A percentile compares a stretch with the other conserved stretches of the same genome.
phyloP scores from a whole-genome alignment of 768 basidiomycete genomes.

The Macrolepiota fuliginosa region DNA sequence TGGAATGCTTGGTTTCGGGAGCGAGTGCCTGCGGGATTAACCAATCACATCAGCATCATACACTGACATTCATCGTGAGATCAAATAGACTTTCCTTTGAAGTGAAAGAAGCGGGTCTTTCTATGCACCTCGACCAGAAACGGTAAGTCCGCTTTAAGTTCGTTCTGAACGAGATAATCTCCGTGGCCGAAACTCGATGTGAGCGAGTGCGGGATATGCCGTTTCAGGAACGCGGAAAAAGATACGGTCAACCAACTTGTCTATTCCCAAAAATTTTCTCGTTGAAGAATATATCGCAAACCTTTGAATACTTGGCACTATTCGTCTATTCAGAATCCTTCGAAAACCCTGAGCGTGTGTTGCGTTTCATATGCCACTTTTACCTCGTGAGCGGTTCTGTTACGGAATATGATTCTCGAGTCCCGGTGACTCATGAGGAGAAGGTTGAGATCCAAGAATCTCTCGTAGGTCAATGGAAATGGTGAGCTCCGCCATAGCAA shows the following conservation, averaged over 20 bases:
- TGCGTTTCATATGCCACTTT: neutral
- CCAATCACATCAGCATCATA: neutral
- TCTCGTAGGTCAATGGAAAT: neutral
- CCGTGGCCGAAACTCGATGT: constrained; percentile 2
- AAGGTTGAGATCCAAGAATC: neutral
- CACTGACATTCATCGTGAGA: neutral
- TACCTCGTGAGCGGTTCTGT: neutral
- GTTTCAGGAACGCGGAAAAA: neutral
- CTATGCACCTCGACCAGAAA: neutral
- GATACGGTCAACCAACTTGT: neutral
- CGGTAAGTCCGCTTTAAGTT: neutral
- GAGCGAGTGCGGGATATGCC: neutral
- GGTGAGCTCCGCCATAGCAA: neutral
- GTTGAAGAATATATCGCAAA: neutral
- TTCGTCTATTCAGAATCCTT: no score
- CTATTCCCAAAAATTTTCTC: neutral
- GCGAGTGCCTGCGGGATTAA: neutral
- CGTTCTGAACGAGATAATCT: constrained; percentile 2
- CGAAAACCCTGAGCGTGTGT: neutral
- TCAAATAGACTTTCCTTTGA: neutral
- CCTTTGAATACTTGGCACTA: neutral
- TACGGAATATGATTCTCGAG: neutral
- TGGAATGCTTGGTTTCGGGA: neutral
- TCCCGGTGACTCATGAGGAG: neutral
- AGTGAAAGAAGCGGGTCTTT: neutral